Evolutionary conservation across 2,329 filamentous ascomycete species (phyloP), one percentile per base, ranked within the genome.

Genomic region (Penicillium sp.): DNA sequence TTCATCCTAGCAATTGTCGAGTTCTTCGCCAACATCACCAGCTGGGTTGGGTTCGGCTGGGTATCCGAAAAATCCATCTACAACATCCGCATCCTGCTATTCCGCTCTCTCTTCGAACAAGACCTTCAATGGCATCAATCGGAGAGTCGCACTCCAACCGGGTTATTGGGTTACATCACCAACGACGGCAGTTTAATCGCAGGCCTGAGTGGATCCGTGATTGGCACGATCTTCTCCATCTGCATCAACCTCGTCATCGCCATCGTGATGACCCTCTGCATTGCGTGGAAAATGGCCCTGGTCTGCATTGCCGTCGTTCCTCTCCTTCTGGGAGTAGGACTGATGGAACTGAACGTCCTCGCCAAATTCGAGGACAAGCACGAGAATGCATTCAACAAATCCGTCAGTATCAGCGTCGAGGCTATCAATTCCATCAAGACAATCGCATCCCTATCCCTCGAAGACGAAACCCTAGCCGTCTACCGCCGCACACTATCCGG

Each of bases 211-310:
- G 88, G 88, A 10, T 87, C 86, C 4, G 87, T 89, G 36, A 79
- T 91, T 52, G 87, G 88, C 5, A 89, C 86, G 0, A 74, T 89
- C 18, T 84, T 90, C 54, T 86, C 87, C 0, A 87, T 89, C 21
- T 61, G 82, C 3, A 81, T 91, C 57, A 90, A 89, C 69, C 83
- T 91, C 26, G 58, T 90, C 13, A 84, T 82, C 0, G 87, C 86
- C 1, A 85, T 91, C 50, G 82, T 88, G 26, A 67, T 91, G 11
- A 85, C 87, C 0, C 87, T 89, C 58, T 83, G 90, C 39, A 78
- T 92, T 43, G 87, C 87, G 2, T 92, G 89, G 89, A 88, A 85
- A 65, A 90, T 92, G 56, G 88, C 88, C 0, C 73, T 92, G 10
- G 88, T 92, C 3, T 87, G 87, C 50, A 77, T 92, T 5, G 81